Conservation (phyloP, 1,284 basidiomycete genomes). For the Moniliella sp. region DNA sequence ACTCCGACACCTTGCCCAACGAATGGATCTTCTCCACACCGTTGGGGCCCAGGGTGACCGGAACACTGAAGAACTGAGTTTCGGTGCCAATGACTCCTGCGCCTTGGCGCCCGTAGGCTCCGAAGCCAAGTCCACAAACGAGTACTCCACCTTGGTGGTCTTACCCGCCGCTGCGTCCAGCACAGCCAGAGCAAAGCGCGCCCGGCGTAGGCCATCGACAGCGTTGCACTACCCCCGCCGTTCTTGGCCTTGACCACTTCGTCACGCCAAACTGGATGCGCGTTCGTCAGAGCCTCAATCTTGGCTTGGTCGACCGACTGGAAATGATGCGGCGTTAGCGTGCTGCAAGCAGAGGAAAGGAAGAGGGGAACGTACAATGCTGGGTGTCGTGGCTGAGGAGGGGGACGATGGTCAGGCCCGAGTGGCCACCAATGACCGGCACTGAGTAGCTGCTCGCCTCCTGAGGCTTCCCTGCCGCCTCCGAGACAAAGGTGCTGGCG, state of each 20-base stretch:
- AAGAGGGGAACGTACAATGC: slow-evolving; percentile 5
- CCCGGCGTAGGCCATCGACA: slow-evolving; percentile 66
- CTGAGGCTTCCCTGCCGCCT: slow-evolving; percentile 49
- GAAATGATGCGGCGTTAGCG: too few species aligned
- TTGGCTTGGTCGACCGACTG: slow-evolving; percentile 25
- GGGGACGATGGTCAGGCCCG: slow-evolving; percentile 82
- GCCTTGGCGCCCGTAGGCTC: slow-evolving; percentile 22
- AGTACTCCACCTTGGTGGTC: slow-evolving; percentile 15
- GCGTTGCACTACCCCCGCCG: slow-evolving; percentile 66
- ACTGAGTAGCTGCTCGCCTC: slow-evolving; percentile 41
- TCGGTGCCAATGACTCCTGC: slow-evolving; percentile 16
- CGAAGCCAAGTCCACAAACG: slow-evolving; percentile 24
- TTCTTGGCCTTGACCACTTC: slow-evolving; percentile 76
- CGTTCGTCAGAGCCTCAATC: slow-evolving; percentile 51
- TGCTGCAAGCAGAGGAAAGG: too few species aligned
- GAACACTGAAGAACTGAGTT: slow-evolving; percentile 27
- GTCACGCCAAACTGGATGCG: slow-evolving; percentile 76
- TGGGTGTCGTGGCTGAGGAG: slow-evolving; percentile 57
- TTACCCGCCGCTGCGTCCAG: slow-evolving; percentile 25
- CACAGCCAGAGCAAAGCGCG: slow-evolving; percentile 20
- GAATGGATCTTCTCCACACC: slow-evolving; percentile 42
- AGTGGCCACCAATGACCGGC: slow-evolving; percentile 87
- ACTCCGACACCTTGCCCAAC: slow-evolving; percentile 38
- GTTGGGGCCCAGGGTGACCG: slow-evolving; percentile 25
- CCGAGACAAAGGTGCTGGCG: slow-evolving; percentile 76